Percentiles rank a stretch among this genome's conserved stretches.
These are phyloP conservation scores for Herpotrichia juniperi DNA, from an alignment of 2,329 filamentous ascomycete genomes.

Conservation along the genomic window DNA sequence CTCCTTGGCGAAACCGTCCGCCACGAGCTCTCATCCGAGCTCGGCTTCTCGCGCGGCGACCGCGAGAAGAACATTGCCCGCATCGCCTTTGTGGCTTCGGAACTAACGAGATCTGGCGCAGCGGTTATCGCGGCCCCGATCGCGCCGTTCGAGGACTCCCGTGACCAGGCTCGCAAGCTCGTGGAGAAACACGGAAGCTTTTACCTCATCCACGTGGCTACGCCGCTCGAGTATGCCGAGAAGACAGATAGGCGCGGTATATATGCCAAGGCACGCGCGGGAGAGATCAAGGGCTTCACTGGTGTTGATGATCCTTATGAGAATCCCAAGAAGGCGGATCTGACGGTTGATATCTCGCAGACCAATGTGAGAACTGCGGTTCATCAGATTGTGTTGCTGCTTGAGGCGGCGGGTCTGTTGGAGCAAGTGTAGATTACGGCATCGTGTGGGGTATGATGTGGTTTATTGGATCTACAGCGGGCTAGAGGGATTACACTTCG, in stretches of 20 bases:
- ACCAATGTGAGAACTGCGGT: constrained; percentile 90
- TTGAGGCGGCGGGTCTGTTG: constrained; percentile 88
- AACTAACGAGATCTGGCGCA: constrained; percentile 89
- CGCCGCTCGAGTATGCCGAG: constrained; percentile 89
- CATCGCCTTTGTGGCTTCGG: constrained; percentile 94
- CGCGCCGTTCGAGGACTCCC: constrained; percentile 83
- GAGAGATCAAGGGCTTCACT: constrained; percentile 97
- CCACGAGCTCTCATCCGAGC: constrained; percentile 88
- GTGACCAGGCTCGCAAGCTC: constrained; percentile 79
- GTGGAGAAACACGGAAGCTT: constrained; percentile 89
- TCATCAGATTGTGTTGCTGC: constrained; percentile 91
- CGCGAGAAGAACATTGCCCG: constrained; percentile 93
- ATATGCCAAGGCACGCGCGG: constrained; percentile 80
- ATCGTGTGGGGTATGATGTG: background rate
- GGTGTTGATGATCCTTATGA: constrained; percentile 98
- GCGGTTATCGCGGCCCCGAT: constrained; percentile 97
- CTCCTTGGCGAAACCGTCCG: constrained; percentile 96
- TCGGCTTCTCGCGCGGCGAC: constrained; percentile 93
- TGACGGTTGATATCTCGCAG: constrained; percentile 84
- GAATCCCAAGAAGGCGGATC: constrained; percentile 77
- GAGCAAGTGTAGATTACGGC: constrained; percentile 56
- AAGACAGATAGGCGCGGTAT: constrained; percentile 93
- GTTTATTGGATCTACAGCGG: background rate
- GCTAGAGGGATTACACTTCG: background rate
- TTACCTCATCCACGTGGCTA: constrained; percentile 94